Conservation (phyloP, 208 protist genomes). For the Crithidia thermophila region DNA sequence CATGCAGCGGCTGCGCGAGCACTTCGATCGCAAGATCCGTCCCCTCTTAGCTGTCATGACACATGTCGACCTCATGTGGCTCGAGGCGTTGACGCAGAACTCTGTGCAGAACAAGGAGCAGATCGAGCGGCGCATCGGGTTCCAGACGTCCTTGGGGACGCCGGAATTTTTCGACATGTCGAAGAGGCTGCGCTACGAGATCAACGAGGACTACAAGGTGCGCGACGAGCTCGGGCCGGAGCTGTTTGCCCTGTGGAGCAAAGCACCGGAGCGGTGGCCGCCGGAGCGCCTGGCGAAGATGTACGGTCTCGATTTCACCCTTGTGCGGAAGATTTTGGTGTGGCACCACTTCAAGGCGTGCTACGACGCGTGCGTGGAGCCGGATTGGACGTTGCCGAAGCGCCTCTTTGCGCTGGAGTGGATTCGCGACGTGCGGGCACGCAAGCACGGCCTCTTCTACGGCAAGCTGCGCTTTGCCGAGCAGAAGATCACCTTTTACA, state of each 20-base stretch:
- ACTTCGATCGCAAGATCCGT: constrained; percentile 93
- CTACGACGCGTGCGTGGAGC: constrained; percentile 94
- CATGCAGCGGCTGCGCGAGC: constrained; percentile 89
- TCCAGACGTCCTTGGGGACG: constrained; percentile 92
- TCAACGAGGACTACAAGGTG: constrained; percentile 95
- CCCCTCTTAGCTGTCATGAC: constrained; percentile 93
- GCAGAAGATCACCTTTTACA: constrained; percentile 95
- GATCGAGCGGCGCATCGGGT: constrained; percentile 87
- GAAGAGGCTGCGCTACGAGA: constrained; percentile 90
- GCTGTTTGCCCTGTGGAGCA: constrained; percentile 93
- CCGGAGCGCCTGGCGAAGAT: constrained; percentile 94
- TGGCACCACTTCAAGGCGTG: constrained; percentile 95
- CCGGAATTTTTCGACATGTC: constrained; percentile 95
- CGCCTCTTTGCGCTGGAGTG: constrained; percentile 93
- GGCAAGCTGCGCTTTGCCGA: constrained; percentile 93
- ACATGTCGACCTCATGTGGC: constrained; percentile 90
- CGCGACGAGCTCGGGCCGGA: constrained; percentile 94
- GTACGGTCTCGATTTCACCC: constrained; percentile 94
- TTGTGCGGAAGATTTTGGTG: constrained; percentile 92
- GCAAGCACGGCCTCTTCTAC: constrained; percentile 92
- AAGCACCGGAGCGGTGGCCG: constrained; percentile 93
- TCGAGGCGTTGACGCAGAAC: constrained; percentile 93
- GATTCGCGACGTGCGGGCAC: constrained; percentile 90
- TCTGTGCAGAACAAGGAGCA: constrained; percentile 86
- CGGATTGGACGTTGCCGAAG: constrained; percentile 93